These are phyloP conservation scores for Voacanga thouarsii DNA, from an alignment of 257 asterid species.

Conservation along the genomic window DNA sequence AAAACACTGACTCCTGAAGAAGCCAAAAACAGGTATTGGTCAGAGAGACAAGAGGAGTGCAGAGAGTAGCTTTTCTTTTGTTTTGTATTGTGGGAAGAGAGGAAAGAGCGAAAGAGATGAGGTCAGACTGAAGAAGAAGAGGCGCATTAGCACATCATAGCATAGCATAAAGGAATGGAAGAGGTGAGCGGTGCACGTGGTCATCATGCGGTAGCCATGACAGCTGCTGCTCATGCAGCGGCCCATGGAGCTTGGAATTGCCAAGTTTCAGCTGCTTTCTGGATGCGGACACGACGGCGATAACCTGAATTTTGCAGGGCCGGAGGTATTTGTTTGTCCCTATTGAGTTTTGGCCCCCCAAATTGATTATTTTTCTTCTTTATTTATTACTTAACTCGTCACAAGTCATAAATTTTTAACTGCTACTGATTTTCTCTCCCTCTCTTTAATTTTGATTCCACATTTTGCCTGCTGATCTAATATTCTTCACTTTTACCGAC, in stretches of 20 bases:
- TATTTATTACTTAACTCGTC: no score
- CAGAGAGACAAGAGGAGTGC: background rate
- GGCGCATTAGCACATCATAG: background rate
- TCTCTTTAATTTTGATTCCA: background rate
- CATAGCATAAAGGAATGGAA: background rate
- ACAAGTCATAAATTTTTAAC: background rate
- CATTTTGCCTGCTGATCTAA: no score
- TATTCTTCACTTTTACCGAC: no score
- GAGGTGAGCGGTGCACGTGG: conserved; percentile 21
- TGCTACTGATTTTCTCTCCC: background rate
- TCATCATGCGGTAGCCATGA: conserved; percentile 12
- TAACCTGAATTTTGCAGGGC: background rate
- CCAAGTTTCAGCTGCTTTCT: conserved; percentile 24
- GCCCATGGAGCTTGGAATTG: conserved; percentile 1
- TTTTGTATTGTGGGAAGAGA: background rate
- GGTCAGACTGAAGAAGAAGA: conserved; percentile 9
- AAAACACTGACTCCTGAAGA: background rate
- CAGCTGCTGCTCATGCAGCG: conserved; percentile 37
- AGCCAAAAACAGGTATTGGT: conserved; percentile 18
- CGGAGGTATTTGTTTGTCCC: background rate
- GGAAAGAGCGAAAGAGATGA: background rate
- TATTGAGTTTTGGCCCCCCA: background rate
- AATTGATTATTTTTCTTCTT: background rate
- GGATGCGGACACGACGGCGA: background rate
- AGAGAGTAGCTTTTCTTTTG: background rate